A percentile compares a stretch with the other conserved stretches of the same genome.
Conservation (phyloP, 495 filamentous ascomycete genomes). For the Talaromyces thailandensis region DNA sequence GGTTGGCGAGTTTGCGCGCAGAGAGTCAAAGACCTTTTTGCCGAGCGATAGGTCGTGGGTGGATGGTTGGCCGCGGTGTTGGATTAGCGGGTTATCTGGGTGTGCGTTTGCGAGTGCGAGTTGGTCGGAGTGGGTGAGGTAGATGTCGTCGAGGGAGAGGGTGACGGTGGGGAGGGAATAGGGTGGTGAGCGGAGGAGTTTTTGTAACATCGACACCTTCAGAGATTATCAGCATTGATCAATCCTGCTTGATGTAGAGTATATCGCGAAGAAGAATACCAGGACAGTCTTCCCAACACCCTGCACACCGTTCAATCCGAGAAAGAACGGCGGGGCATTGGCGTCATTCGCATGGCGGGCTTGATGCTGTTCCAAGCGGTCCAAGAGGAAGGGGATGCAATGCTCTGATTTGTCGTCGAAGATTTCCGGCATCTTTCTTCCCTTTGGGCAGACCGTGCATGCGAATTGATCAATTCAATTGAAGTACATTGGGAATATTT, state of each 20-base stretch:
- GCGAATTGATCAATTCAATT: not conserved
- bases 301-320: slow-evolving; percentile 61
- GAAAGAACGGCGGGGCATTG: slow-evolving; percentile 46
- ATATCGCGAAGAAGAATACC: slow-evolving; percentile 26
- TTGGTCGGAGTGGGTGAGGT: slow-evolving; percentile 68
- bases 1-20: slow-evolving; percentile 42
- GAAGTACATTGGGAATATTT: not conserved
- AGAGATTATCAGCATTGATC: not conserved
- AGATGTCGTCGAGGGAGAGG: slow-evolving; percentile 87
- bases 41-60: slow-evolving; percentile 77
- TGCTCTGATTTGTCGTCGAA: slow-evolving; percentile 81
- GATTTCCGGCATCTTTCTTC: slow-evolving; percentile 38
- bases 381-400: slow-evolving; percentile 79
- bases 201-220: slow-evolving; percentile 55
- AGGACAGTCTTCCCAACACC: slow-evolving; percentile 89
- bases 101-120: slow-evolving; percentile 53
- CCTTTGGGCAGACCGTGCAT: not conserved
- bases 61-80: slow-evolving; percentile 73
- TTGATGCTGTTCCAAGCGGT: slow-evolving; percentile 47
- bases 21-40: slow-evolving; percentile 48
- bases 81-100: slow-evolving; percentile 64
- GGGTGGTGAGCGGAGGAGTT: slow-evolving; percentile 55
- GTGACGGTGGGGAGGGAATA: slow-evolving; percentile 65
- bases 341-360: slow-evolving; percentile 21
- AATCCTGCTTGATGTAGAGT: not conserved